phyloP scores from a whole-genome alignment of 371 early-diverging fungal genomes.

The Mucor lusitanicus region DNA sequence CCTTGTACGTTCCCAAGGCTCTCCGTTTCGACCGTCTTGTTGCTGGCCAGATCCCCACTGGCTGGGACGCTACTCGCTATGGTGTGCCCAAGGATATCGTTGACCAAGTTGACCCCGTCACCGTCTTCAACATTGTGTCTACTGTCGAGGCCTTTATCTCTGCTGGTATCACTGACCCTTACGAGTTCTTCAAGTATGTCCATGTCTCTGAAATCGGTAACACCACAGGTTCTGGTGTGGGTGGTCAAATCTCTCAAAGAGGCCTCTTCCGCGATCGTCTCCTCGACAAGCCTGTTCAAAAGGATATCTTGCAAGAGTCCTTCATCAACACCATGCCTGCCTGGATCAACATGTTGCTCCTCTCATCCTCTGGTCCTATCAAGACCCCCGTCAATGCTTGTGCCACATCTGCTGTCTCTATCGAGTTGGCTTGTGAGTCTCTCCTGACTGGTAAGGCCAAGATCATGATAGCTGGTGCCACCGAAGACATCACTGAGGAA shows the following conservation, averaged over 20 bases:
- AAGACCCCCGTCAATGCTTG: constrained; percentile 96
- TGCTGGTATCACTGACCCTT: constrained; percentile 95
- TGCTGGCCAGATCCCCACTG: constrained; percentile 95
- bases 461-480: constrained; percentile 93
- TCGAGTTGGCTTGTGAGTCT: constrained; percentile 92
- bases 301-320: constrained; percentile 93
- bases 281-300: constrained; percentile 88
- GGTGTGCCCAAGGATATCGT: constrained; percentile 95
- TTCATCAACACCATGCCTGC: constrained; percentile 97
- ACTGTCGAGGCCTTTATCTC: constrained; percentile 93
- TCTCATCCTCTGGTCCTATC: constrained; percentile 96
- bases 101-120: constrained; percentile 89
- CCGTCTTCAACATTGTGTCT: constrained; percentile 87
- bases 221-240: constrained; percentile 84
- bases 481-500: constrained; percentile 94
- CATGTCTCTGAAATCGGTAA: constrained; percentile 96
- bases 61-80: constrained; percentile 92
- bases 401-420: constrained; percentile 91
- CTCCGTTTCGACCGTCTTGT: constrained; percentile 93
- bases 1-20: constrained; percentile 92
- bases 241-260: constrained; percentile 83
- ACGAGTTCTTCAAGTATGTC: constrained; percentile 96
- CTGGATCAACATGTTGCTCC: constrained; percentile 95
- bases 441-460: constrained; percentile 92
- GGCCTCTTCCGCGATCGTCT: constrained; percentile 80